These are phyloP conservation scores for Colletotrichum plurivorum DNA, from an alignment of 2,329 filamentous ascomycete species.

Conservation along the genomic window DNA sequence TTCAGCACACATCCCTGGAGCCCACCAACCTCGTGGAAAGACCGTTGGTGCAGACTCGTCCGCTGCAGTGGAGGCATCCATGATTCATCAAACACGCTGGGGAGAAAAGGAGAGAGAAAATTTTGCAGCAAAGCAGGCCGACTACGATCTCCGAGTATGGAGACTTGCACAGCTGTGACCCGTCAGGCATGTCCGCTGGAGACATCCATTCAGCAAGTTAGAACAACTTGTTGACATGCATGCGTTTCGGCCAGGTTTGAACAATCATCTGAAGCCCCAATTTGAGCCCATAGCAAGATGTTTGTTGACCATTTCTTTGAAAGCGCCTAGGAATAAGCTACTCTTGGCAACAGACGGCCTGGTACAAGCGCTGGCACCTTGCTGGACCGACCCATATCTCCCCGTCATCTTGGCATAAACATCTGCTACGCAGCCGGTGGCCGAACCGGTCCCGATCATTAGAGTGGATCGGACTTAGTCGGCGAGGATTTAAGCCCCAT, in stretches of 20 bases:
- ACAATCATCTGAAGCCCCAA: conserved; percentile 16
- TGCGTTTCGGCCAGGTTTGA: not conserved
- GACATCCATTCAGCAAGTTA: not conserved
- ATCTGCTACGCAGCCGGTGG: not conserved
- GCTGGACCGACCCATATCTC: conserved; percentile 24
- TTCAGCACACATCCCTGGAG: conserved; percentile 23
- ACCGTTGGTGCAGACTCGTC: conserved; percentile 34
- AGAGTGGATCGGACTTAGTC: conserved; percentile 30
- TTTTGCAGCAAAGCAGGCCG: not conserved
- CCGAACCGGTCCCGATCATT: conserved; percentile 31
- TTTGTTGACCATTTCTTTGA: not conserved
- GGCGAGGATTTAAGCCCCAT: conserved; percentile 37
- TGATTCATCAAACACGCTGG: conserved; percentile 34
- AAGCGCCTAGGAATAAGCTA: conserved; percentile 29
- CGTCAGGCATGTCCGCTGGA: not conserved
- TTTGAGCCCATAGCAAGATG: not conserved
- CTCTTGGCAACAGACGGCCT: conserved; percentile 28
- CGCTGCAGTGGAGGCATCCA: conserved; percentile 23
- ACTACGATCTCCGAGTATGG: not conserved
- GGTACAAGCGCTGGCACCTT: not conserved
- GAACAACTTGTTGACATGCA: not conserved
- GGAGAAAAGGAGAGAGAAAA: not conserved
- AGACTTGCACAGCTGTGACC: not conserved
- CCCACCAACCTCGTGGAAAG: conserved; percentile 35
- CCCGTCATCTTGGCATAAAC: conserved; percentile 34